These are phyloP conservation scores for Grosmannia serpens DNA, from an alignment of 2,329 filamentous ascomycete genomes.

Conservation along the genomic window DNA sequence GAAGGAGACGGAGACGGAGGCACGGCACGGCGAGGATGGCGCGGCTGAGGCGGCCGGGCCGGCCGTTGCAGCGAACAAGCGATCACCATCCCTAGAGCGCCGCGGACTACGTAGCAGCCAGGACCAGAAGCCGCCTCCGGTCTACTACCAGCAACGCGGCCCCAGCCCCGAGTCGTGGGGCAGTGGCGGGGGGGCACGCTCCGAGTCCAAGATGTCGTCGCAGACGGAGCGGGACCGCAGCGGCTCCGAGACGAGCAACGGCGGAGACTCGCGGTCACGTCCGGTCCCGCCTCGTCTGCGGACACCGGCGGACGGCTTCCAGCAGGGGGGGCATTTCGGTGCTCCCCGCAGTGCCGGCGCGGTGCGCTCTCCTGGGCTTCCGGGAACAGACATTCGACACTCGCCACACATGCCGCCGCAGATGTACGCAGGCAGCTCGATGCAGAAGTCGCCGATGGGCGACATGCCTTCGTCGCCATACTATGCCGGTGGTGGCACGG, in stretches of 20 bases:
- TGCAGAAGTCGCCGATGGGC: conserved; percentile 24
- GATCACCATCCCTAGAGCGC: conserved; percentile 2
- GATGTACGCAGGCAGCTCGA: conserved; percentile 19
- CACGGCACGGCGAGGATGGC: conserved; percentile 20
- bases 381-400: conserved; percentile 34
- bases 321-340: conserved; percentile 15
- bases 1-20: conserved; percentile 39
- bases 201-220: conserved; percentile 17
- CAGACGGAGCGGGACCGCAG: conserved; percentile 38
- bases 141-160: conserved; percentile 31
- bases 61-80: neutral
- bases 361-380: conserved; percentile 33
- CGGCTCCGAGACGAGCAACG: conserved; percentile 42
- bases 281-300: conserved; percentile 4
- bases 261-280: conserved; percentile 10
- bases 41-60: neutral
- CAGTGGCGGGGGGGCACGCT: conserved; percentile 17
- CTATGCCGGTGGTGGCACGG: neutral
- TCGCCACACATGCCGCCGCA: conserved; percentile 38
- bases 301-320: neutral
- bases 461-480: conserved; percentile 23
- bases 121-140: conserved; percentile 33
- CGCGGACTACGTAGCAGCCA: conserved; percentile 14
- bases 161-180: conserved; percentile 31
- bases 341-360: conserved; percentile 7